Evolutionary conservation across 345 rosid genomes (phyloP).

Genomic region (Acer campestre): DNA sequence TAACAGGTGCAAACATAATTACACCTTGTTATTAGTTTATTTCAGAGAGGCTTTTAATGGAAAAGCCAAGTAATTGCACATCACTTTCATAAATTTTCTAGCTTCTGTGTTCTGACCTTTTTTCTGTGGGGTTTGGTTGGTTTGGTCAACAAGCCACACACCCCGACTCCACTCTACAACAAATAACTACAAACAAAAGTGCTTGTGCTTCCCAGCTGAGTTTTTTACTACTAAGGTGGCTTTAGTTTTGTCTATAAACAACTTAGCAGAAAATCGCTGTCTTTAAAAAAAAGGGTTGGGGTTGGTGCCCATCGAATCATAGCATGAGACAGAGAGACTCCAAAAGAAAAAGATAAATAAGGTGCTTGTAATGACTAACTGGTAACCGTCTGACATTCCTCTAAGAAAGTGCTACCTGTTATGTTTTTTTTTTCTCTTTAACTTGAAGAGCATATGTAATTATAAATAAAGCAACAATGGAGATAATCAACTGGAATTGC

Average conservation of each 20-base stretch:
- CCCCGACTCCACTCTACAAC: neutral
- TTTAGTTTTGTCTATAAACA: slow-evolving; percentile 3
- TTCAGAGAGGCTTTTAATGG: neutral
- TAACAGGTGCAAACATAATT: neutral
- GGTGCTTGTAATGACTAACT: neutral
- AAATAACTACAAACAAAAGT: neutral
- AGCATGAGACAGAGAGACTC: neutral
- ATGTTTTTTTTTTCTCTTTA: neutral
- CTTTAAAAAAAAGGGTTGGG: slow-evolving; percentile 3
- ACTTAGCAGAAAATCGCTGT: neutral
- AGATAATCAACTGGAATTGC: slow-evolving; percentile 13
- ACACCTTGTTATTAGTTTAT: neutral
- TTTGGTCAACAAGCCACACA: slow-evolving; percentile 12
- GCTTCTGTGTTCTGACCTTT: slow-evolving; percentile 17
- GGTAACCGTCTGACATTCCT: slow-evolving; percentile 15
- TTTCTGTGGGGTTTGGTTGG: neutral
- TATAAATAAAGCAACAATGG: slow-evolving; percentile 1
- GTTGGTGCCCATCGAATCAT: neutral
- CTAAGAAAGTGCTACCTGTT: slow-evolving; percentile 11
- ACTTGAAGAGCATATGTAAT: neutral
- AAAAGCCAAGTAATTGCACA: neutral
- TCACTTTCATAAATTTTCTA: slow-evolving; percentile 25
- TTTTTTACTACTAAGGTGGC: neutral
- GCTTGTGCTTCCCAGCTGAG: neutral
- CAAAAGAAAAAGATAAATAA: slow-evolving; percentile 7